These are phyloP conservation scores for Leucogyrophana mollusca DNA, from an alignment of 768 basidiomycete genomes.

Conservation along the genomic window DNA sequence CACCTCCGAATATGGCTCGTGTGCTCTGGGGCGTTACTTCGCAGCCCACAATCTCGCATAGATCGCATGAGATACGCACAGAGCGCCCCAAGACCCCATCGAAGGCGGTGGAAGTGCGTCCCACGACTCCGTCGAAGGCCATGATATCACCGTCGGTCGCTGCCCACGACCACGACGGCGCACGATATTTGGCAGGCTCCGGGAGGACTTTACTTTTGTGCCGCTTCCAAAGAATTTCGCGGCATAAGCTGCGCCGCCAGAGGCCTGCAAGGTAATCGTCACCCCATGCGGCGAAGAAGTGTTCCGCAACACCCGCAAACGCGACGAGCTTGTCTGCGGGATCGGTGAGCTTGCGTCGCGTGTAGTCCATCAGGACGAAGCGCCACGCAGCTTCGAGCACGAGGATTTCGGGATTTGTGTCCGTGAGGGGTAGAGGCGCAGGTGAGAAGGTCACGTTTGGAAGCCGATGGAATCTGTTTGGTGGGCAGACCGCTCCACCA, in stretches of 20 bases:
- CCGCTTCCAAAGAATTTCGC: constrained; percentile 5
- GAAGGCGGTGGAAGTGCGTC: no score
- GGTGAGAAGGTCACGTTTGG: not conserved
- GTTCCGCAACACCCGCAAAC: constrained; percentile 4
- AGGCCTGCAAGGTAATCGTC: constrained; percentile 7
- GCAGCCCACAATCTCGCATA: no score
- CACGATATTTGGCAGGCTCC: not conserved
- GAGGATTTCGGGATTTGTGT: not conserved
- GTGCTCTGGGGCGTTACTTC: no score
- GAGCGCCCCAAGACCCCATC: no score
- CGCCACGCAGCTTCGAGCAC: not conserved
- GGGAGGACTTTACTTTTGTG: no score
- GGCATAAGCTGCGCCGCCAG: constrained; percentile 4
- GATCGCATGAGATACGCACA: no score
- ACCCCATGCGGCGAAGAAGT: not conserved
- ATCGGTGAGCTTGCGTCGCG: not conserved
- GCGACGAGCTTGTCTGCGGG: constrained; percentile 7
- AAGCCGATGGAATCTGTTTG: not conserved
- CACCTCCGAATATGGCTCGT: no score
- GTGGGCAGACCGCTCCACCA: constrained; percentile 1
- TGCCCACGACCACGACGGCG: constrained; percentile 11
- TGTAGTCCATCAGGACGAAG: constrained; percentile 1
- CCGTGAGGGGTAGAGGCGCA: no score
- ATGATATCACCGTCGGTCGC: not conserved
- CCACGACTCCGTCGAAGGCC: no score